Base-by-base conservation (phyloP, 2,329 filamentous ascomycete species). In the Furcasterigmium furcatum region DNA sequence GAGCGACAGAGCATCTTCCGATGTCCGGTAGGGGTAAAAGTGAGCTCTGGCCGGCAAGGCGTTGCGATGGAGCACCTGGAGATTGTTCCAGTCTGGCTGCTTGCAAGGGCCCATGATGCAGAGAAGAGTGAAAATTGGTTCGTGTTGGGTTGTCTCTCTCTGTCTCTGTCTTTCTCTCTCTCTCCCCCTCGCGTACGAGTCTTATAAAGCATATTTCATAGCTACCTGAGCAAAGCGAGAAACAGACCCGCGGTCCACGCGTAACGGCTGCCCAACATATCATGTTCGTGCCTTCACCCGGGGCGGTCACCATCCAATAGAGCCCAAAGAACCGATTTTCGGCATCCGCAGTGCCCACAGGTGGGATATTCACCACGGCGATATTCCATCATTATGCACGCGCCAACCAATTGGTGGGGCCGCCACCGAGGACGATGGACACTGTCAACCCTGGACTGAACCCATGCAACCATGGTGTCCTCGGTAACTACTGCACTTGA, bases 51-150 rank as follows among this genome's bases (percentile, higher is more conserved):
- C 72, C 34, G 75, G 67, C 14, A 83, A 64, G 0, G 75, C 80
- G 50, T 79, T 79, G 51, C 66, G 71, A 55, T 83, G 80, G 16
- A 83, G 64, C 36, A 84, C 63, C 3, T 66, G 55, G 41, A 82
- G 70, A 53, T 83, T 82, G 57, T 73, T 79, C 80, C 79, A 84
- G 34, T 36, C 16, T 18, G 34, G 34, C 18, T 19, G 34, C 16
- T 36, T 18, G 34, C n/a, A 18, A 4, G 34, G 18, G 8, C n/a
- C 18, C 34, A 36, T 36, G 34, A 8, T 36, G n/a, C 4, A 19
- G 10, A 7, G 16, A 35, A 16, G 16, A 16, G 16, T 18, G 34
- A 19, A 12, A 8, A 36, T 20, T 14, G 16, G 34, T 12, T 13
- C 14, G 12, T 36, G 30, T n/a, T 5, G 14, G 30, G 18, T 13